These are phyloP conservation scores for Backusella parvicylindrica DNA, from an alignment of 192 early-diverging fungal genomes.

Conservation along the genomic window DNA sequence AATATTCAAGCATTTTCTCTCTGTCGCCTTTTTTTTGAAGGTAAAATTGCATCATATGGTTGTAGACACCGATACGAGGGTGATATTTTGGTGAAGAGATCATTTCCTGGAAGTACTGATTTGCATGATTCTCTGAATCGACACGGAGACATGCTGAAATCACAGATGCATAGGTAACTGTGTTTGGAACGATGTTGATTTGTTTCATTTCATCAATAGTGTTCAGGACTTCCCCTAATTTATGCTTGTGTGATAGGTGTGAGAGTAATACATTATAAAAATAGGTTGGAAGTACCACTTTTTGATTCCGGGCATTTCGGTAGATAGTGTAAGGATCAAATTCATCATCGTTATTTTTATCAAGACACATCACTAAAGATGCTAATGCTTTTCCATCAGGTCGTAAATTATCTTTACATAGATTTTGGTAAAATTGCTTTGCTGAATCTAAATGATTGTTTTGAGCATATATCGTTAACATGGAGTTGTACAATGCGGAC, in stretches of 20 bases:
- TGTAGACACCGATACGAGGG: slow-evolving; percentile 51
- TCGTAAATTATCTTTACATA: not conserved
- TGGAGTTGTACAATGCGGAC: slow-evolving; percentile 29
- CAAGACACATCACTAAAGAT: slow-evolving; percentile 39
- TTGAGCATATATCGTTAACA: slow-evolving; percentile 45
- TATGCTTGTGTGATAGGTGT: slow-evolving; percentile 50
- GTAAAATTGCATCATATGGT: slow-evolving; percentile 59
- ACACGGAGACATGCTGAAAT: slow-evolving; percentile 54
- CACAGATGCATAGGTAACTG: slow-evolving; percentile 52
- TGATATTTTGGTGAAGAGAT: slow-evolving; percentile 38
- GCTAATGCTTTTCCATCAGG: slow-evolving; percentile 52
- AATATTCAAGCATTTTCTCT: slow-evolving; percentile 45
- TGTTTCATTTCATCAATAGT: slow-evolving; percentile 53
- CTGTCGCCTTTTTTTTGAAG: slow-evolving; percentile 46
- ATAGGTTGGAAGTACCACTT: slow-evolving; percentile 45
- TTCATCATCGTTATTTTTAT: slow-evolving; percentile 34
- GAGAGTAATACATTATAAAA: slow-evolving; percentile 59
- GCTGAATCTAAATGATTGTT: slow-evolving; percentile 35
- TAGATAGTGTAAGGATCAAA: slow-evolving; percentile 47
- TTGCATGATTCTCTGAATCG: slow-evolving; percentile 42
- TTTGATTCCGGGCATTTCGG: slow-evolving; percentile 44
- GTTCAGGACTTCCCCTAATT: slow-evolving; percentile 39
- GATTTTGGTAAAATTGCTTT: slow-evolving; percentile 45
- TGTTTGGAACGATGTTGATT: slow-evolving; percentile 41
- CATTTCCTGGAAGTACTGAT: slow-evolving; percentile 47